Base-by-base conservation (phyloP, 441 rosid species). In the Kokia cookei region DNA sequence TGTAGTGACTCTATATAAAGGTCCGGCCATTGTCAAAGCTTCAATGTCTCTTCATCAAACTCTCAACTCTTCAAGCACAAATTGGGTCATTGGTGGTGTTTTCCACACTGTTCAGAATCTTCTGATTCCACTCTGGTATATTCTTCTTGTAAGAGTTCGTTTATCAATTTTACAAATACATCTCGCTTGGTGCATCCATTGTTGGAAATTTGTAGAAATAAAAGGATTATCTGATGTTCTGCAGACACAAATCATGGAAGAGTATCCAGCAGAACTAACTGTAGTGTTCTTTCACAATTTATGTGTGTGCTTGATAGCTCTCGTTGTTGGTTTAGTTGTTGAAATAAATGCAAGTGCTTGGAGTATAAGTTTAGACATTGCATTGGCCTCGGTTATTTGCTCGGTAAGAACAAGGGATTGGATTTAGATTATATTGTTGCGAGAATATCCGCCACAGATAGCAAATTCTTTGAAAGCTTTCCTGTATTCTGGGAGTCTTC, bases 191-290 rank as follows among this genome's bases (percentile, higher is more conserved):
- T 2, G 3, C 42, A 13, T 22, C 35, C 7, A 24, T 51, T 7
- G 10, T 1, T 6, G 37, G 14, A 12, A 42, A 71, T 32, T 15
- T 17, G 59, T 35, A 59, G 42, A 62, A 7, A 24, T 42, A 3
- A 45, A 53, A 35, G 2, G 24, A 17, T 26, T 5, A 60, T 65
- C 50, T 43, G 14, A 54, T 73, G 19, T 14, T 11, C 22, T 66
- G 57, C 86, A 89, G 90, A 76, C 90, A 47, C 87, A 84, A 76
- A 84, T 85, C 40, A 83, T 86, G 88, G 82, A 82, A 82, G 88
- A 83, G 65, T 89, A 88, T 71, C 92, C 94, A 0, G 83, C 84
- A 6, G 92, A 88, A 71, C 73, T 88, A 19, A 86, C 85, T 0
- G 87, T 84, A 14, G 79, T 85, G 51, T 89, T 89, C 84, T 82